These are phyloP conservation scores for Trichoderma orchidacearum DNA, from an alignment of 495 filamentous ascomycete species.

Conservation along the genomic window DNA sequence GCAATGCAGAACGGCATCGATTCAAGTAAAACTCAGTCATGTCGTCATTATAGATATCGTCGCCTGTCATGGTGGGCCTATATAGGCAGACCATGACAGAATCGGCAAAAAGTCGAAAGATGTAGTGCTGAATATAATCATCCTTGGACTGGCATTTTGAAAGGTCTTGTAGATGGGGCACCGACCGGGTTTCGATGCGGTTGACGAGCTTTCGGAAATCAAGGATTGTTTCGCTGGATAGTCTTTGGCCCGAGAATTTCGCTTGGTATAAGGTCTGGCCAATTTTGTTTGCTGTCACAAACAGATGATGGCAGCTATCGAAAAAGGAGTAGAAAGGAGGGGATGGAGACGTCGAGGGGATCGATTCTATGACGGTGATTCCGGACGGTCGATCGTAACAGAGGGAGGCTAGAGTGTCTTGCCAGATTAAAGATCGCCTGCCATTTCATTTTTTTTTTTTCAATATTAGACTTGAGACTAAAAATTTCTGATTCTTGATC, in stretches of 20 bases:
- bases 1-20: not conserved
- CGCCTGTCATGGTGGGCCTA: not conserved
- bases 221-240: not conserved
- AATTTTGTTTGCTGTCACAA: not conserved
- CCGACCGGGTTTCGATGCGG: not conserved
- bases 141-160: not conserved
- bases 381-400: not conserved
- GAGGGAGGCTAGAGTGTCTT: not conserved
- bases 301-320: not conserved
- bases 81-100: not conserved
- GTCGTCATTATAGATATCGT: not conserved
- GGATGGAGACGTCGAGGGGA: not conserved
- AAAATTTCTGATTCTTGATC: not conserved
- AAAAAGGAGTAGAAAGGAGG: not conserved
- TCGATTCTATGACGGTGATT: not conserved
- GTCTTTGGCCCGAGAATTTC: not conserved
- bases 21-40: not conserved
- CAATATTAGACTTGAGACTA: not conserved
- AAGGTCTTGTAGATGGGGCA: not conserved
- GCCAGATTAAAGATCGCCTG: not conserved
- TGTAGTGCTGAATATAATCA: not conserved
- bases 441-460: not conserved
- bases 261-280: not conserved
- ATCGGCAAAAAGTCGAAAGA: not conserved
- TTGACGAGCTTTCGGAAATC: not conserved